Base-by-base conservation (phyloP, 2,329 filamentous ascomycete species). In the Massarina eburnea region DNA sequence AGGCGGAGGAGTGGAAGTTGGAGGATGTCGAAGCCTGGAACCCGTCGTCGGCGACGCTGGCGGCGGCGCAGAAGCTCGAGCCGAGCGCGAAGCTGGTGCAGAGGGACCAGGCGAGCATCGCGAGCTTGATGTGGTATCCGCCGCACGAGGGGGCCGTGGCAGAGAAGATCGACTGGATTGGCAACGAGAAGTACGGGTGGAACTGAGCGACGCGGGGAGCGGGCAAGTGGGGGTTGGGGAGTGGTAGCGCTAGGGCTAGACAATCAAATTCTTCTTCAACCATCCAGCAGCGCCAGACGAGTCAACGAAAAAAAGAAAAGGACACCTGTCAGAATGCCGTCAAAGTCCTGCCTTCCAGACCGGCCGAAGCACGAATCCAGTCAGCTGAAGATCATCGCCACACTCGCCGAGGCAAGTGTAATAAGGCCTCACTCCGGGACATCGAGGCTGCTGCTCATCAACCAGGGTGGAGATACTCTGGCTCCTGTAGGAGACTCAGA, bases 341-440 rank as follows among this genome's bases (percentile, higher is more conserved):
- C 87, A 78, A 81, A 80, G 82, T 87, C 88, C 88, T 88, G 87
- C 87, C 86, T 76, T 78, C 74, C 75, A 77, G 74, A 77, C 81
- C 81, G 86, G 85, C 87, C 87, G 76, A 91, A 85, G 83, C 83
- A 84, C 81, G 80, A 85, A 80, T 75, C 64, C 54, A 70, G 78
- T 79, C 75, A 86, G 88, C 87, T 85, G 79, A 87, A 94, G 89
- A 94, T 95, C 90, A 94, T 94, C 87, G 90, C 84, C 86, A 85
- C 86, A 84, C 82, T 86, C 86, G 91, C 83, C 88, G 88, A 84
- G 85, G 80, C 72, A 78, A 74, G 74, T 47, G 74, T 69, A 80
- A 76, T 75, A 64, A 75, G 79, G 80, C 74, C 86, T 91, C 88
- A 94, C 88, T 91, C 88, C 89, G 83, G 85, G 86, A 86, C 77